Conservation (phyloP, 2,329 filamentous ascomycete genomes). For the Magnaporthales sp. region DNA sequence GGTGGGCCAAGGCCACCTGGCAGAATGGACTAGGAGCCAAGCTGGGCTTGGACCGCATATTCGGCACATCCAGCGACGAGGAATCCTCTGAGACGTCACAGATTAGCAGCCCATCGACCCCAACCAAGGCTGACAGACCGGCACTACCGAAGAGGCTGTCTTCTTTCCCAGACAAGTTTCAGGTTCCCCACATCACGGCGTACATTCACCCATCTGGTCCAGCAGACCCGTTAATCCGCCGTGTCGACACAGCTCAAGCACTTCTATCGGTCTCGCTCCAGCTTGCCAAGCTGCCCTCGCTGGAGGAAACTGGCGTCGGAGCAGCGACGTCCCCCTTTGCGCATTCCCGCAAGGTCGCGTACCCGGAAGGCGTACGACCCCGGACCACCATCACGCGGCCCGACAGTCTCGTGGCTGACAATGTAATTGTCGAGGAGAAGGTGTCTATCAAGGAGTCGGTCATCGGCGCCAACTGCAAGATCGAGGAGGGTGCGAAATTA, state of each 20-base stretch:
- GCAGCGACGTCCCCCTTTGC: conserved; percentile 62
- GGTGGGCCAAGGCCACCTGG: conserved; percentile 95
- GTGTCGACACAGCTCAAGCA: conserved; percentile 79
- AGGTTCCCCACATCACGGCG: conserved; percentile 65
- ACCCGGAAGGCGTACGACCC: conserved; percentile 71
- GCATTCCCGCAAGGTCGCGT: conserved; percentile 70
- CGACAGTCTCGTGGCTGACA: conserved; percentile 79
- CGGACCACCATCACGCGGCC: conserved; percentile 73
- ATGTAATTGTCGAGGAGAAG: conserved; percentile 82
- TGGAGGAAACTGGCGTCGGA: conserved; percentile 49
- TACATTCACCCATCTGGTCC: conserved; percentile 63
- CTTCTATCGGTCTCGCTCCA: conserved; percentile 76
- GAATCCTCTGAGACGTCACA: background rate
- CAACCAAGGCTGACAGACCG: conserved; percentile 10
- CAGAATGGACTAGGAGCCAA: conserved; percentile 74
- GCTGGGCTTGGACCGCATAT: conserved; percentile 60
- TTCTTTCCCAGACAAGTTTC: background rate
- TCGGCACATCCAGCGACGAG: conserved; percentile 23
- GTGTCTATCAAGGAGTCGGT: conserved; percentile 88
- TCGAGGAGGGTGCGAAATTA: conserved; percentile 76
- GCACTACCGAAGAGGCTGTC: conserved; percentile 13
- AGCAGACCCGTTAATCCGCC: conserved; percentile 61
- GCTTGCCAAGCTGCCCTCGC: conserved; percentile 72
- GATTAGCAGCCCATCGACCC: conserved; percentile 3
- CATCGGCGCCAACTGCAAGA: conserved; percentile 78